phyloP scores from a whole-genome alignment of 352 stramenopile genomes.

The Blastocystis sp. region DNA sequence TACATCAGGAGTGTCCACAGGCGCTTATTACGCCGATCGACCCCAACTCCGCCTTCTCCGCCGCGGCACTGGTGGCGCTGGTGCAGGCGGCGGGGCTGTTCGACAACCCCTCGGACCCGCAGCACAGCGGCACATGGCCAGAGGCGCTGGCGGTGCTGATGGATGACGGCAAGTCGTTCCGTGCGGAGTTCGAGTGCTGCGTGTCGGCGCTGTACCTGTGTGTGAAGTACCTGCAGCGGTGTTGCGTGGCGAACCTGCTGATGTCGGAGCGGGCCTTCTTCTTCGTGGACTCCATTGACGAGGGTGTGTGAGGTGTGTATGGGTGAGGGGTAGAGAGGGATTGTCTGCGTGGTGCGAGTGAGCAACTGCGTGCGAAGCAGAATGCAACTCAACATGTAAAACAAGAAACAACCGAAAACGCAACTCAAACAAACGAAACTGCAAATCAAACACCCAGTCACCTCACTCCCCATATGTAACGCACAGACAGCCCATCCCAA shows the following conservation, averaged over 20 bases:
- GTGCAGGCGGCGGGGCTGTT: conserved; percentile 69
- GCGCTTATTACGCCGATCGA: conserved; percentile 30
- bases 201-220: conserved; percentile 2
- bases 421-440: background rate
- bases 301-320: conserved; percentile 75
- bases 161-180: conserved; percentile 76
- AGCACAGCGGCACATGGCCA: conserved; percentile 77
- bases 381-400: background rate
- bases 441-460: background rate
- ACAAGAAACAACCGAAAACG: conserved; percentile 15
- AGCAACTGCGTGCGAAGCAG: background rate
- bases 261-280: conserved; percentile 29
- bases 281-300: conserved; percentile 74
- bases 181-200: background rate
- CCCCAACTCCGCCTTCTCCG: conserved; percentile 72
- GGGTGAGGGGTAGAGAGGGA: conserved; percentile 73
- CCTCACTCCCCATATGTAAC: too few relatives aligned
- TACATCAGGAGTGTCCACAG: conserved; percentile 75
- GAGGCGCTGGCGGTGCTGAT: conserved; percentile 74
- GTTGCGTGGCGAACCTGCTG: conserved; percentile 21
- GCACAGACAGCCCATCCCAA: too few relatives aligned
- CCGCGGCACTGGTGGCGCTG: conserved; percentile 75
- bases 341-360: conserved; percentile 74
- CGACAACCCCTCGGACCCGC: conserved; percentile 58
- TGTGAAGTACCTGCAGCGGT: conserved; percentile 15